phyloP scores from a whole-genome alignment of 306 rosid genomes.

The Citrullus amarus region DNA sequence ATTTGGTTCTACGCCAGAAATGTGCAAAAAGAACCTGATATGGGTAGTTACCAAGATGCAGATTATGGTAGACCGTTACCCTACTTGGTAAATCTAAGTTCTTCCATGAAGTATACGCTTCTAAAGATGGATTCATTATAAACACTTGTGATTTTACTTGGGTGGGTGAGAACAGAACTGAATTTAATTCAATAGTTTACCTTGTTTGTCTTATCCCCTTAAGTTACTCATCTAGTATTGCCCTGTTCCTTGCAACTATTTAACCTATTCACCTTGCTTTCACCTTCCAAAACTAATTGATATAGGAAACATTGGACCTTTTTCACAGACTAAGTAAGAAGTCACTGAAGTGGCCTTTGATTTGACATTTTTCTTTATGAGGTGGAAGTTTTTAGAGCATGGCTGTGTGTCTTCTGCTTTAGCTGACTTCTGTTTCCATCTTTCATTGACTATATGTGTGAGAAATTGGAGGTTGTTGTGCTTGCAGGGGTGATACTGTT shows the following conservation, averaged over 20 bases:
- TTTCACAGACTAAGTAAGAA: neutral
- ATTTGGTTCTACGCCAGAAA: conserved; percentile 94
- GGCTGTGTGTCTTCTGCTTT: neutral
- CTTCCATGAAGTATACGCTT: neutral
- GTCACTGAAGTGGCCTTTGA: neutral
- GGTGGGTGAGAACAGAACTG: neutral
- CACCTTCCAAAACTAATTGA: neutral
- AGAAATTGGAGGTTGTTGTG: neutral
- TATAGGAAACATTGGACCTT: neutral
- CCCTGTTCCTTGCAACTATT: neutral
- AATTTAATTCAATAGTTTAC: neutral
- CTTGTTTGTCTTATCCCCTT: neutral
- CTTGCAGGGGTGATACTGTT: conserved; percentile 89
- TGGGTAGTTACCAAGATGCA: conserved; percentile 98
- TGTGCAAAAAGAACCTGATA: conserved; percentile 89
- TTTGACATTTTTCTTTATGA: neutral
- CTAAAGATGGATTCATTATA: neutral
- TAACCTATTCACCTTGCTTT: neutral
- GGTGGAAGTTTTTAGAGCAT: neutral
- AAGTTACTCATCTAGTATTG: neutral
- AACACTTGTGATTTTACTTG: neutral
- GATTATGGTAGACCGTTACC: conserved; percentile 91
- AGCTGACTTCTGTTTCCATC: too few relatives aligned
- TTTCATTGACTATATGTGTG: neutral
- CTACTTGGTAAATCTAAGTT: conserved; percentile 63